Evolutionary conservation across 257 asterid genomes (phyloP).

Genomic region (Salvia miltiorrhiza): DNA sequence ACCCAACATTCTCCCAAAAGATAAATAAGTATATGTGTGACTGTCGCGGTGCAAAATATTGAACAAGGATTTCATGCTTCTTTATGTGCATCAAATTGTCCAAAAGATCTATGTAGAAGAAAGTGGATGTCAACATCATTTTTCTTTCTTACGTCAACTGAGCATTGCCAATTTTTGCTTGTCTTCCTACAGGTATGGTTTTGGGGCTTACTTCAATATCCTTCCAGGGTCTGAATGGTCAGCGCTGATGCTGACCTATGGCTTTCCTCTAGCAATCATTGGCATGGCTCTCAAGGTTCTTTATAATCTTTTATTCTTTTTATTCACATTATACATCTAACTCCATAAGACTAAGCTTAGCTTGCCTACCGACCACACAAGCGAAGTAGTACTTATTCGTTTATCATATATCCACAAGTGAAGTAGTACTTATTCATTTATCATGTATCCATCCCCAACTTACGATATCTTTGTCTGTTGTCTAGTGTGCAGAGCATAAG

Average conservation of each 20-base stretch:
- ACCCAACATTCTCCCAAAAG: neutral
- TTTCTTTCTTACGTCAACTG: neutral
- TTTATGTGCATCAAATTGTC: neutral
- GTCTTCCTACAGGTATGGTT: constrained; percentile 67
- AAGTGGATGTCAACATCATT: neutral
- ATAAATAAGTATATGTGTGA: neutral
- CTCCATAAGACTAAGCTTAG: neutral
- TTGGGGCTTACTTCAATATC: constrained; percentile 93
- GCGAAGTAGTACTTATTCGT: neutral
- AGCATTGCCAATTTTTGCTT: constrained; percentile 7
- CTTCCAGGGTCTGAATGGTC: constrained; percentile 99
- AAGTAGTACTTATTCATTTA: too few relatives aligned
- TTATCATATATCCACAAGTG: too few relatives aligned
- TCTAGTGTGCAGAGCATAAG: constrained; percentile 97
- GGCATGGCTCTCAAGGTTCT: constrained; percentile 99
- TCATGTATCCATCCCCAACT: neutral
- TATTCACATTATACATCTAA: neutral
- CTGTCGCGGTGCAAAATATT: neutral
- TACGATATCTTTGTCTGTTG: constrained; percentile 17
- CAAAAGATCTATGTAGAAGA: neutral
- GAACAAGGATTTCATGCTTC: neutral
- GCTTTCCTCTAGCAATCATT: constrained; percentile 93
- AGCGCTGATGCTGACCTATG: constrained; percentile 92
- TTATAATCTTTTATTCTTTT: constrained; percentile 14
- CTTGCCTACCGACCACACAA: constrained; percentile 5